Evolutionary conservation across 805 yeast species (phyloP), one percentile per base, ranked within the genome.

Genomic region (Kodamaea leandrae): DNA sequence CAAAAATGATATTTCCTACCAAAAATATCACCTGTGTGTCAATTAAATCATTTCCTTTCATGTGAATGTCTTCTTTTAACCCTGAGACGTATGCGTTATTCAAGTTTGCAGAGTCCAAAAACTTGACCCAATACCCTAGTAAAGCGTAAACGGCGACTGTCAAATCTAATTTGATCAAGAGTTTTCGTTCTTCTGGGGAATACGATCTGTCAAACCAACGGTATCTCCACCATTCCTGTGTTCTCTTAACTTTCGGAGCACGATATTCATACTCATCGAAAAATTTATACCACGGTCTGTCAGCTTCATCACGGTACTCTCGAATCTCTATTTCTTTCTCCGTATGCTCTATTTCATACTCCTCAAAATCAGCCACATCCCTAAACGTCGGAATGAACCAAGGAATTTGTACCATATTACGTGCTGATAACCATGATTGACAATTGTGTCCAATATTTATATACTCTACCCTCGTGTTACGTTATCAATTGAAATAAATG

Each of bases 261-360:
- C 65, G 41, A 45, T 61, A 60, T 40, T 61, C 65, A 41, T 54
- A 61, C 44, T 61, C 65, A 43, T 61, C 65, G 32, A 74, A 74
- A 43, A 60, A 72, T 24, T 63, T 64, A 64, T 65, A 72, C 76
- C 79, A 75, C 18, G 69, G 64, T 39, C 78, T 61, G 39, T 70
- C 50, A 4, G 78, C 77, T 53, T 75, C 80, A 51, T 76, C 81
- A 45, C 80, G 57, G 48, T 66, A 69, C 50, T 74, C 79, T 3
- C 23, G 19, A 5, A 33, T 20, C 21, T 27, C 24, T 27, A 37
- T 27, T 3, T 51, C n/a, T n/a, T n/a, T n/a, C n/a, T n/a, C 51
- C 16, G n/a, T n/a, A n/a, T n/a, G n/a, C 26, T 23, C 12, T 23
- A 8, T 23, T 23, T 23, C 26, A 23, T 12, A 8, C 6, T 25